Conservation (phyloP, 805 yeast species). For the Kuraishia ogatae region DNA sequence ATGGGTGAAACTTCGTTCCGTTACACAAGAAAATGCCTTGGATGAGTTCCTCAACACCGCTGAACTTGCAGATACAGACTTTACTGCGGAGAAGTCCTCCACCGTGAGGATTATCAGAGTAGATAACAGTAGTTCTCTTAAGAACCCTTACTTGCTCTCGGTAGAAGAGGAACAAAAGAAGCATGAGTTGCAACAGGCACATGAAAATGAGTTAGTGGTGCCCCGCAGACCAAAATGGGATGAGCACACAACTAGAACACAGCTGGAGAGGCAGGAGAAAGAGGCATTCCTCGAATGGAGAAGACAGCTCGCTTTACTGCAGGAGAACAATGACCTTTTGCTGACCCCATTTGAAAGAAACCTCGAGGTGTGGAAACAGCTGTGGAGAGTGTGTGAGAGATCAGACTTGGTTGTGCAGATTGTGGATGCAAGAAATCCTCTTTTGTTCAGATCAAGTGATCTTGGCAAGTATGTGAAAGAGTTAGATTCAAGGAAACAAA, state of each 20-base stretch:
- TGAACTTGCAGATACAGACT: constrained; percentile 91
- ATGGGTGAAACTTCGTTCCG: constrained; percentile 88
- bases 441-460: constrained; percentile 82
- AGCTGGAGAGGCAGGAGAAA: constrained; percentile 81
- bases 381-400: constrained; percentile 96
- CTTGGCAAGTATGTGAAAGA: constrained; percentile 74
- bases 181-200: constrained; percentile 54
- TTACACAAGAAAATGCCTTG: constrained; percentile 87
- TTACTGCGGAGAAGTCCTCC: constrained; percentile 81
- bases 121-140: constrained; percentile 29
- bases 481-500: constrained; percentile 64
- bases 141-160: constrained; percentile 53
- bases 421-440: constrained; percentile 94
- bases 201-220: constrained; percentile 64
- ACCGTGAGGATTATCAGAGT: constrained; percentile 80
- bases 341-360: constrained; percentile 97
- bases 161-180: constrained; percentile 57
- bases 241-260: constrained; percentile 56
- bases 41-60: constrained; percentile 96
- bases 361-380: constrained; percentile 95
- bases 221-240: constrained; percentile 94
- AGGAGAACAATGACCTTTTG: constrained; percentile 75
- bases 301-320: constrained; percentile 75
- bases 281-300: constrained; percentile 94
- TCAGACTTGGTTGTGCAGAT: constrained; percentile 92